phyloP scores from a whole-genome alignment of 495 filamentous ascomycete species.

The Podospora conica region DNA sequence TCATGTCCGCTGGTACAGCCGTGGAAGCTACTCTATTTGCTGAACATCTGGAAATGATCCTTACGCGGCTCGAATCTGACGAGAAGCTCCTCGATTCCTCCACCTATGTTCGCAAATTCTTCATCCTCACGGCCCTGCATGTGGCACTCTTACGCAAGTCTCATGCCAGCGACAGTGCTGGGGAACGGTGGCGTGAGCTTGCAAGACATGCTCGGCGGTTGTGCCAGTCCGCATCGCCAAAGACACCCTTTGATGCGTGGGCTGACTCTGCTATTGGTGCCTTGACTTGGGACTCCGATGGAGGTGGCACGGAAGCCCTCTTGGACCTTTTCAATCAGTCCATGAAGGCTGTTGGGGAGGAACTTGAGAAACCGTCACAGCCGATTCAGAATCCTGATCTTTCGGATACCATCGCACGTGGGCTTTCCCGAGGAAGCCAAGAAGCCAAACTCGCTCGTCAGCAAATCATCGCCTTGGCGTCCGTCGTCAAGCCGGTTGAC shows the following conservation, averaged over 20 bases:
- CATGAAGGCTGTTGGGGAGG: not conserved
- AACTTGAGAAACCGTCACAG: not conserved
- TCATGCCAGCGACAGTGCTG: not conserved
- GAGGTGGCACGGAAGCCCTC: not conserved
- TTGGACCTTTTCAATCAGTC: not conserved
- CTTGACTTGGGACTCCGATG: not conserved
- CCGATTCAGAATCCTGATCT: not conserved
- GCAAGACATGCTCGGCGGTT: not conserved
- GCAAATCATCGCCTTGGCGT: not conserved
- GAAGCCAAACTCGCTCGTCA: not conserved
- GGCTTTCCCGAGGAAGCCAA: not conserved
- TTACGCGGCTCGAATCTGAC: not conserved
- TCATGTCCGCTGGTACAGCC: not conserved
- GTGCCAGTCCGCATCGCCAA: not conserved
- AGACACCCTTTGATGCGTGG: not conserved
- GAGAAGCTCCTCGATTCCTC: not conserved
- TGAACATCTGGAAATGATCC: not conserved
- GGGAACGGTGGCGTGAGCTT: not conserved
- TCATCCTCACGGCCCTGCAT: not conserved
- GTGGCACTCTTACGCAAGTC: not conserved
- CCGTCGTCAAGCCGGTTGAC: not conserved
- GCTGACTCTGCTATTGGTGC: not conserved
- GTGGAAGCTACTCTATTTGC: not conserved
- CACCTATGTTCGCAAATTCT: not conserved
- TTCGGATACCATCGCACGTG: not conserved